Base-by-base conservation (phyloP, 2,329 filamentous ascomycete genomes). In the Botrytis sinoallii region DNA sequence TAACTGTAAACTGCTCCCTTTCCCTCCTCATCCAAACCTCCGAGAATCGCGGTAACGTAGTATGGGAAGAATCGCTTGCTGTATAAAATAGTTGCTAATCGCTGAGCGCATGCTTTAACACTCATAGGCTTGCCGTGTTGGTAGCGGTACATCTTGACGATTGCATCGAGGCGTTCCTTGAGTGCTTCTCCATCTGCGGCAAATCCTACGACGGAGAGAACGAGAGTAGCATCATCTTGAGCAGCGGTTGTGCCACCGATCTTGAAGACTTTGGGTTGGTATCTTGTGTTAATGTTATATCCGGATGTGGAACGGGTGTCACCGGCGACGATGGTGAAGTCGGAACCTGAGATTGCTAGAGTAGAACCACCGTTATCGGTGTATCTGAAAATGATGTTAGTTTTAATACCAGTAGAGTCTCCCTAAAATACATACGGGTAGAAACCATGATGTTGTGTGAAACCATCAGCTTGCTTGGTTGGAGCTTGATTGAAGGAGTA, bases 101-200 rank as follows among this genome's bases (percentile, higher is more conserved):
- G 91, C 85, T 98, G 95, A 73, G 96, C 97, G 84, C 95, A 98
- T 67, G 96, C 96, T 80, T 93, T 92, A 81, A 98, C 92, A 77
- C 90, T 92, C 92, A 99, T 99, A 77, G 93, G 90, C 87, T 98
- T 99, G 84, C 94, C 94, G 84, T 98, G 95, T 83, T 97, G 94
- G 87, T 98, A 98, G 81, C 93, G 93, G 89, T 98, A 98, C 92
- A 98, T 97, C 88, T 97, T 98, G 87, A 97, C 96, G 81, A 97
- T 90, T 76, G 93, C 91, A 82, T 98, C 95, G 77, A 98, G 89
- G 77, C 94, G 93, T 85, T 98, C 95, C 84, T 96, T 95, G 79
- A 99, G 87, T 52, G 96, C 95, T 80, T 95, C 91, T 75, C 96
- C 96, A 83, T 99, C 96, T 76, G 96, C 96, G 22, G 95, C 94